Evolutionary conservation across 106 monocot genomes (phyloP).

Genomic region (Narthecium ossifragum): DNA sequence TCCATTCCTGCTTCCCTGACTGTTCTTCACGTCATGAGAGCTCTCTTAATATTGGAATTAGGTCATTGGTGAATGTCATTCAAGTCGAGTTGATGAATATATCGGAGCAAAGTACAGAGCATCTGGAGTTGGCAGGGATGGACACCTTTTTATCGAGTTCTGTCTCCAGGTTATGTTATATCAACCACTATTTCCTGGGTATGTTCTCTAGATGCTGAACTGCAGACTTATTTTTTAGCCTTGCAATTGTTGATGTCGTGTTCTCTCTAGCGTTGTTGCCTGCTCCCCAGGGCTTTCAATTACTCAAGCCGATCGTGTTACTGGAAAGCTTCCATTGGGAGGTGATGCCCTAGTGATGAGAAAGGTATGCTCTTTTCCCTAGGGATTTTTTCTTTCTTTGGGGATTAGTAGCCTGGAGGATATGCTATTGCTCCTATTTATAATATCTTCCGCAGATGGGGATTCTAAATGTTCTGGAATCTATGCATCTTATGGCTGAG

Average conservation of each 20-base stretch:
- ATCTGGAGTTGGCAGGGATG: conserved; percentile 33
- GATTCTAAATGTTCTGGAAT: conserved; percentile 84
- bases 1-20: not conserved
- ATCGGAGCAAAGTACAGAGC: conserved; percentile 50
- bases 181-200: conserved; percentile 65
- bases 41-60: conserved; percentile 23
- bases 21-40: not conserved
- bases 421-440: not conserved
- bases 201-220: conserved; percentile 9
- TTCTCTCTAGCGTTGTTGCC: no score
- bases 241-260: no score
- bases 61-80: conserved; percentile 86
- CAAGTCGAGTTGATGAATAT: conserved; percentile 51
- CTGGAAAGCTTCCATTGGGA: conserved; percentile 72
- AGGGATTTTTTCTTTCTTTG: not conserved
- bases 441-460: conserved; percentile 43
- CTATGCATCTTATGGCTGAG: conserved; percentile 60
- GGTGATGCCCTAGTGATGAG: conserved; percentile 53
- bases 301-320: conserved; percentile 68
- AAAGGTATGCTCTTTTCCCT: conserved; percentile 43
- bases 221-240: no score
- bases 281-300: conserved; percentile 73
- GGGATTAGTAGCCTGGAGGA: no score
- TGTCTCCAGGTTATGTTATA: conserved; percentile 77
- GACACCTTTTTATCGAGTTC: conserved; percentile 76